Conservation (phyloP, 2,329 filamentous ascomycete species). For the Neopestalotiopsis rosae region DNA sequence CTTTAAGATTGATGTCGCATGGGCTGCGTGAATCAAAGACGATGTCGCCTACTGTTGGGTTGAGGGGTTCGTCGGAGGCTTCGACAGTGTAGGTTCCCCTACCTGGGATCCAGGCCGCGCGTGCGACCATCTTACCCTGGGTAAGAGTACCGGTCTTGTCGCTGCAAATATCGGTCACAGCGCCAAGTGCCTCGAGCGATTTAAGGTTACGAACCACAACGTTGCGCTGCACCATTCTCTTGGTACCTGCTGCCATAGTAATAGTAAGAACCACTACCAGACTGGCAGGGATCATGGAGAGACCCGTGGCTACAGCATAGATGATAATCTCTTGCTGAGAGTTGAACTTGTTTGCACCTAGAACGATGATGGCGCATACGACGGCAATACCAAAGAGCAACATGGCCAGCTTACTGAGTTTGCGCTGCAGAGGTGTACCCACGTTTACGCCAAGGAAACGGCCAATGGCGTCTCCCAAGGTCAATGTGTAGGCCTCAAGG, state of each 20-base stretch:
- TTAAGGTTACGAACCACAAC: slow-evolving; percentile 64
- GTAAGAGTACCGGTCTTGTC: slow-evolving; percentile 66
- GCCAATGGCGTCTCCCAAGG: slow-evolving; percentile 61
- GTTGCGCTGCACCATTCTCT: slow-evolving; percentile 60
- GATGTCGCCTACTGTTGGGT: slow-evolving; percentile 59
- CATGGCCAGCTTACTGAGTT: slow-evolving; percentile 70
- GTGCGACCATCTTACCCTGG: slow-evolving; percentile 68
- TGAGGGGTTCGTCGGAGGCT: slow-evolving; percentile 58
- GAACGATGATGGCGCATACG: slow-evolving; percentile 71
- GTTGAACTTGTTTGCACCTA: slow-evolving; percentile 65
- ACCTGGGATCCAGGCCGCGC: slow-evolving; percentile 63
- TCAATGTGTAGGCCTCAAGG: slow-evolving; percentile 50
- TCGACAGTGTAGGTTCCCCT: slow-evolving; percentile 63
- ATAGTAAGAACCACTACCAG: slow-evolving; percentile 70
- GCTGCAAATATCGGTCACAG: slow-evolving; percentile 61
- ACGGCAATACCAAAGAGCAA: slow-evolving; percentile 71
- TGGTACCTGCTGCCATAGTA: slow-evolving; percentile 66
- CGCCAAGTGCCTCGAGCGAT: slow-evolving; percentile 65
- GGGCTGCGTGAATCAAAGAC: slow-evolving; percentile 44
- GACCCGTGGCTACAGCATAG: slow-evolving; percentile 62
- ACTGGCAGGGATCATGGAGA: slow-evolving; percentile 66
- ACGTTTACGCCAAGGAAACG: slow-evolving; percentile 71
- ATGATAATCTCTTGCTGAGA: slow-evolving; percentile 65
- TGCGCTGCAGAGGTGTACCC: slow-evolving; percentile 74
- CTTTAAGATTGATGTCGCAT: slow-evolving; percentile 17